A percentile compares a stretch with the other conserved stretches of the same genome.
Conservation (phyloP, 2,329 filamentous ascomycete genomes). For the Penicillium sp. region DNA sequence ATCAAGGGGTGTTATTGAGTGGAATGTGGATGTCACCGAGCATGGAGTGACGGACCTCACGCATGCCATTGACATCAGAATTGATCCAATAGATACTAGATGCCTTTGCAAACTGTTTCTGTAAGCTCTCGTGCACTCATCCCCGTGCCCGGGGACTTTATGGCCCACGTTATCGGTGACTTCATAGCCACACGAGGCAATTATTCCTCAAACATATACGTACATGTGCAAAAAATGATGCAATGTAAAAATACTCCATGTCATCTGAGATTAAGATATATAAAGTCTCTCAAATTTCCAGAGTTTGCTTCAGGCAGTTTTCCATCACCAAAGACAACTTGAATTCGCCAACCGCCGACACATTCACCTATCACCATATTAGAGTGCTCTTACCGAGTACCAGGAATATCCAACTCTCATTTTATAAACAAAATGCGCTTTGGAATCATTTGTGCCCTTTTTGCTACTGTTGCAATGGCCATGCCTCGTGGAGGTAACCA, state of each 20-base stretch:
- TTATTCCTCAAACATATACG: neutral
- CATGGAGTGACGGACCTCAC: neutral
- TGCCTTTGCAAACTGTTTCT: neutral
- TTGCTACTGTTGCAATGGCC: conserved; percentile 7
- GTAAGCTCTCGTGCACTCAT: neutral
- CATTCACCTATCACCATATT: neutral
- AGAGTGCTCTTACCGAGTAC: neutral
- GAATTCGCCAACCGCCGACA: neutral
- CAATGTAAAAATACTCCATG: neutral
- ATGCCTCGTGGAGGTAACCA: conserved; percentile 8
- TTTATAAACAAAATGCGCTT: conserved; percentile 13
- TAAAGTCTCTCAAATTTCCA: neutral
- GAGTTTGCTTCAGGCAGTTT: neutral
- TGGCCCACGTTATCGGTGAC: neutral
- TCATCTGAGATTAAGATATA: neutral
- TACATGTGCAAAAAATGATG: neutral
- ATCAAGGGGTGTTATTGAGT: conserved; percentile 7
- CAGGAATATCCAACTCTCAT: neutral
- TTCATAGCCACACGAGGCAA: neutral
- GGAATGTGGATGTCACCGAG: conserved; percentile 13
- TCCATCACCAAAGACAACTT: neutral
- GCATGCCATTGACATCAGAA: conserved; percentile 22
- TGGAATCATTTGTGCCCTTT: conserved; percentile 3
- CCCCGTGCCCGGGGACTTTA: neutral
- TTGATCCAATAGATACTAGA: neutral